Evolutionary conservation across 805 yeast species (phyloP), one percentile per base, ranked within the genome.

Genomic region (Candida dajiaensis): DNA sequence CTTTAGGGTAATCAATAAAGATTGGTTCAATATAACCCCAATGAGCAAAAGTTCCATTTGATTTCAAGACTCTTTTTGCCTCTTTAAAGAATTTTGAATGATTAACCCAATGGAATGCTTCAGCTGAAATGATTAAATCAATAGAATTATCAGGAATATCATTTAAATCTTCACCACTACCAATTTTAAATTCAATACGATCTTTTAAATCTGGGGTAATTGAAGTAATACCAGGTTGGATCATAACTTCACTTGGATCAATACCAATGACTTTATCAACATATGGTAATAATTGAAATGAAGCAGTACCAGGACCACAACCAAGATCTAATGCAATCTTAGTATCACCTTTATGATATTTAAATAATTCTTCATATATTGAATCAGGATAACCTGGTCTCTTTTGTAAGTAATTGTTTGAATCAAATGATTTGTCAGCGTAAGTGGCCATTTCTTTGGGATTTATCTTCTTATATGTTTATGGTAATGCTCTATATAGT

Each of bases 71-170:
- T 15, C 76, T 60, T 18, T 67, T 65, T 7, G 78, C 73, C 51
- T 78, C 79, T 12, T 63, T 55, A 56, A 79, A 79, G 56, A 78
- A 80, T 31, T 54, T 54, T 1, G 65, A 71, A 48, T 76, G 78
- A 47, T 81, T 70, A 42, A 83, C 73, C 92, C 94, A 86, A 61
- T 86, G 95, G n/a, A 77, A 74, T 39, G 85, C 80, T 59, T 87
- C 89, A 0, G 90, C 92, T 20, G 80, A 80, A 4, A 81, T 70
- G 11, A 83, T 68, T 50, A 83, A 48, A 57, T 83, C 90, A 4
- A 78, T 70, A 0, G 74, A 61, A 10, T 55, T 54, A 22, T 57
- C 59, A 7, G 46, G 50, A 7, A 59, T 47, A 4, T 25, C 33
- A 3, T 56, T 35, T 40, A 64, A 42, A 22, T 62, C 53, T 47